Conservation (phyloP, 176 grass and related monocot genomes). For the Luzula sylvatica region DNA sequence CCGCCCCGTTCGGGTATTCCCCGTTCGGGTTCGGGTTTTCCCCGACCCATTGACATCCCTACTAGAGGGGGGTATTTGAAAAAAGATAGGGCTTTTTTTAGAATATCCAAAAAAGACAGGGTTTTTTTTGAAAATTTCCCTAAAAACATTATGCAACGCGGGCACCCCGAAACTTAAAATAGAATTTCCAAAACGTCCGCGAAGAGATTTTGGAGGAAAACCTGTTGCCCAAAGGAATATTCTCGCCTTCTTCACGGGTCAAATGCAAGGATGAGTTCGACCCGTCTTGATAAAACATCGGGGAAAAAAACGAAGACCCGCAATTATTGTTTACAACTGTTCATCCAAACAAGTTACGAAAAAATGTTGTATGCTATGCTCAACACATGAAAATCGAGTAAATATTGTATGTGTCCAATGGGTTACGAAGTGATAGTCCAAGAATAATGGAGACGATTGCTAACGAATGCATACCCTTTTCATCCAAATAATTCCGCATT, state of each 20-base stretch:
- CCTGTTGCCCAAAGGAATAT: constrained; percentile 47
- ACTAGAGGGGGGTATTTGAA: too few species aligned
- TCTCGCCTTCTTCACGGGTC: constrained; percentile 79
- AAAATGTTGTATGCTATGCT: constrained; percentile 50
- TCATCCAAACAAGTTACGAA: constrained; percentile 39
- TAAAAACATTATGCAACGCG: constrained; percentile 77
- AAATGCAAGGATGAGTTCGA: constrained; percentile 85
- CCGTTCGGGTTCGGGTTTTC: too few species aligned
- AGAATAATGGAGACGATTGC: constrained; percentile 82
- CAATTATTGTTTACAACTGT: constrained; percentile 47
- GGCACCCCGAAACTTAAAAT: constrained; percentile 67
- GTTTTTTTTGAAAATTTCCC: too few species aligned
- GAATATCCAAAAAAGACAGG: too few species aligned
- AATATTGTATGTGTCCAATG: constrained; percentile 80
- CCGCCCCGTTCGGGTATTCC: too few species aligned
- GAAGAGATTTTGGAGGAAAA: constrained; percentile 37
- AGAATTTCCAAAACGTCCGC: constrained; percentile 59
- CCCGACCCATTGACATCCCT: too few species aligned
- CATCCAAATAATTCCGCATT: too few species aligned
- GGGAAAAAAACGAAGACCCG: constrained; percentile 38
- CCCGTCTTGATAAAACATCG: constrained; percentile 57
- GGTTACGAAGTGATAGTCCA: constrained; percentile 94
- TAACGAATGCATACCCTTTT: constrained; percentile 80
- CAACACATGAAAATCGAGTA: constrained; percentile 92
- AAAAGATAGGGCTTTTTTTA: too few species aligned